These are phyloP conservation scores for Colletotrichum tropicicola DNA, from an alignment of 2,329 filamentous ascomycete species.

Conservation along the genomic window DNA sequence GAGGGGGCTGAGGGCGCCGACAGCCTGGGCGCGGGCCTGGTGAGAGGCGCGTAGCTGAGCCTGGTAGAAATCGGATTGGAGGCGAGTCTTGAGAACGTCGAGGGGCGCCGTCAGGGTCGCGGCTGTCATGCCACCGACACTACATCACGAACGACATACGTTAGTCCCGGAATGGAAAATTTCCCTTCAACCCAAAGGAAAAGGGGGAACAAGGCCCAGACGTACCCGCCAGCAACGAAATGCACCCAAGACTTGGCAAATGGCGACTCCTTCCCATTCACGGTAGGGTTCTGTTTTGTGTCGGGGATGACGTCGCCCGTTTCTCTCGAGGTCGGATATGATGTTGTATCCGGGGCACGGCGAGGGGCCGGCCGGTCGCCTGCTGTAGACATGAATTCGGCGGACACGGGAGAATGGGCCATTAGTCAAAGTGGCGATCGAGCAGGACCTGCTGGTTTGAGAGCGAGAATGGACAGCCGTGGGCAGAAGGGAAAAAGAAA, in stretches of 20 bases:
- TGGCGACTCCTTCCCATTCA: constrained; percentile 50
- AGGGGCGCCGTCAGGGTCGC: constrained; percentile 93
- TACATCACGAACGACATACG: constrained; percentile 43
- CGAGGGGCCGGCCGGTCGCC: constrained; percentile 37
- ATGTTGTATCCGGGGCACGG: constrained; percentile 24
- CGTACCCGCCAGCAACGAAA: constrained; percentile 89
- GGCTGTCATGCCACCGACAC: constrained; percentile 88
- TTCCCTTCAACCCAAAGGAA: neutral
- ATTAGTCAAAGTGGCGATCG: constrained; percentile 34
- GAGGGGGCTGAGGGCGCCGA: constrained; percentile 66
- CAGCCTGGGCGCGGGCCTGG: constrained; percentile 62
- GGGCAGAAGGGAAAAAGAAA: neutral
- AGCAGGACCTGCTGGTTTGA: too few relatives aligned
- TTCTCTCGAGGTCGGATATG: constrained; percentile 59
- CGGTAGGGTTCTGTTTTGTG: constrained; percentile 39
- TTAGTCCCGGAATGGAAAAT: constrained; percentile 8
- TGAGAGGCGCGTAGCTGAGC: constrained; percentile 77
- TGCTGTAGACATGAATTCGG: constrained; percentile 39
- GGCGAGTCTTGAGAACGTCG: constrained; percentile 90
- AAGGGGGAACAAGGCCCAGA: constrained; percentile 32
- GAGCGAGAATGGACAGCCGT: neutral
- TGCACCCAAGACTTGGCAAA: constrained; percentile 88
- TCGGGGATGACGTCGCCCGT: constrained; percentile 64
- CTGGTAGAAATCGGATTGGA: constrained; percentile 96
- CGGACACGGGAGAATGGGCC: constrained; percentile 40